Base-by-base conservation (phyloP, 225 moss, liverwort and hornwort species). In the Bryum argenteum region DNA sequence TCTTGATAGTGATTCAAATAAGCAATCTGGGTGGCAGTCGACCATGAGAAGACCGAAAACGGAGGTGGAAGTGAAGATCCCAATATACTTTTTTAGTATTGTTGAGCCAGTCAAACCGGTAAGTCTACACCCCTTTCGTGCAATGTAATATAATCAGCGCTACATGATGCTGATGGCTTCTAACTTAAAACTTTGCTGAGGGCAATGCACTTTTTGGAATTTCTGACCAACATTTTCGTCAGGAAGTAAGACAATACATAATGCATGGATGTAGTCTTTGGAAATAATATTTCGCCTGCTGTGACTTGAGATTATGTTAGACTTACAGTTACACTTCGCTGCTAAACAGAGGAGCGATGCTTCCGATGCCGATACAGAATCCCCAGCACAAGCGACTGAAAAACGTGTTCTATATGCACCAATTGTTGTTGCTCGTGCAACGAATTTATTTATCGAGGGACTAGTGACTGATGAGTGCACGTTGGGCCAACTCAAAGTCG, bases 91-190 rank as follows among this genome's bases (percentile, higher is more conserved):
- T 52, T 84, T 94, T 75, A 89, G 75, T 71, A 73, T 98, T 51
- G 90, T 94, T 61, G 97, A 98, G 70, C 94, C 92, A 42, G 58
- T 70, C 54, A 94, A 92, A 79, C 90, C 86, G 87, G 92, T 95
- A 71, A 65, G n/a, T 21, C 8, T n/a, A 37, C 20, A 56, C 47
- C 47, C 10, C 17, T 42, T 54, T 33, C 10, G 48, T 37, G 54
- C 23, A 61, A 19, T 60, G 38, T 37, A 62, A 53, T 28, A 15
- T 53, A 61, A 47, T 60, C 13, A 41, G 61, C 48, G 20, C 10
- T 17, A 5, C 39, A 56, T 43, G 61, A 51, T 58, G 16, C 11
- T 8, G 22, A 16, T 8, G 56, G 65, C 15, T 47, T 45, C 28
- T 13, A 62, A 62, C n/a, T 20, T 66, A 47, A 26, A 71, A 62